Base-by-base conservation (phyloP, 257 asterid genomes). In the Anisodus tanguticus region DNA sequence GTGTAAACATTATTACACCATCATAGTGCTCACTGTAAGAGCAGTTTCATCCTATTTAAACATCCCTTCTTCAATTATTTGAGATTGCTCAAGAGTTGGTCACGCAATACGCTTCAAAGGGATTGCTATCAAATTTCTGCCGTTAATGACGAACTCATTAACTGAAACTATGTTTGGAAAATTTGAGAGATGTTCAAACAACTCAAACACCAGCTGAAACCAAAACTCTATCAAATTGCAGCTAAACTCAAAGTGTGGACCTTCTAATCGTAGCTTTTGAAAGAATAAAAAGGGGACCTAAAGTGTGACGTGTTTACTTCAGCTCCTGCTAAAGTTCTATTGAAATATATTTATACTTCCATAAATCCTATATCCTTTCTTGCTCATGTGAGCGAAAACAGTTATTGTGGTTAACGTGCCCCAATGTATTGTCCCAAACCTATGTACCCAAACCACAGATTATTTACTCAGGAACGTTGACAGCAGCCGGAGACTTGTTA, bases 401-500 rank as follows among this genome's bases (percentile, higher is more conserved):
- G 19, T 2, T 6, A 51, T 43, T 57, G 37, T 45, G 74, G 82
- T 59, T 62, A 76, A 85, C 84, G 41, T 74, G 86, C 78, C 64
- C 81, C 81, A 39, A 78, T 54, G 76, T 86, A 90, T 39, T 47
- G 81, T 19, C 83, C 87, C 71, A 87, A 86, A 54, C 55, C 86
- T 87, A 76, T n/a, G 90, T 88, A 86, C 98, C 98, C 98, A 90
- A 87, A 89, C 97, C 97, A 95, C 97, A 90, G 83, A 74, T 81
- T 83, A 87, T 87, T 90, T 70, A 83, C 89, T 86, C 79, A 89
- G 94, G 92, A 92, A 89, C 90, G 85, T 84, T 90, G 91, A 89
- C 93, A 92, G 91, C 97, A 94, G 97, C 99, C 98, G 95, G 89
- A 86, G 97, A 95, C 97, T 90, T 90, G 82, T 78, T 84, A 70